These are phyloP conservation scores for Tuber brumale DNA, from an alignment of 495 filamentous ascomycete species.

Conservation along the genomic window DNA sequence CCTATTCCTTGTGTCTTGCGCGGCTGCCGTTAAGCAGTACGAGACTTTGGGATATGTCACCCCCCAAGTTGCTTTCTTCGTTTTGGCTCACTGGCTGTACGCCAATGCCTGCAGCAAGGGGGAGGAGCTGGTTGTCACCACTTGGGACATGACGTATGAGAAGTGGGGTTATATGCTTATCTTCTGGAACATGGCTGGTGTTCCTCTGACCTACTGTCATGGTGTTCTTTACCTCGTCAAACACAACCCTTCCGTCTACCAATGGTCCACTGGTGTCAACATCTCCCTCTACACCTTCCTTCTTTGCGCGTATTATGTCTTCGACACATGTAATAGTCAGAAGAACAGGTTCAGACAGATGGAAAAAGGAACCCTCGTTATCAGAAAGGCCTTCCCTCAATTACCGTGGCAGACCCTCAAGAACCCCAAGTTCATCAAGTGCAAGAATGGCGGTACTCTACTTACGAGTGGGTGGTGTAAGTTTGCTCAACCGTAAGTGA, in stretches of 20 bases:
- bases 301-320: slow-evolving; percentile 68
- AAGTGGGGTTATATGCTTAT: slow-evolving; percentile 99
- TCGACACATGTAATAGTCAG: slow-evolving; percentile 68
- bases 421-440: slow-evolving; percentile 81
- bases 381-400: slow-evolving; percentile 84
- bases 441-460: slow-evolving; percentile 69
- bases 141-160: slow-evolving; percentile 99
- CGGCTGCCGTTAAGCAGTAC: slow-evolving; percentile 77
- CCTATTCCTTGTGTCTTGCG: slow-evolving; percentile 69
- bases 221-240: slow-evolving; percentile 90
- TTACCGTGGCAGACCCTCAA: slow-evolving; percentile 80
- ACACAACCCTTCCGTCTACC: slow-evolving; percentile 75
- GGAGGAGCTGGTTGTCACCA: slow-evolving; percentile 87
- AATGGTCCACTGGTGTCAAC: slow-evolving; percentile 52
- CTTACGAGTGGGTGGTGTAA: slow-evolving; percentile 80
- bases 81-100: slow-evolving; percentile 93
- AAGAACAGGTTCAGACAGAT: slow-evolving; percentile 87
- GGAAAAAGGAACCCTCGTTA: slow-evolving; percentile 65
- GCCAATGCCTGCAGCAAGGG: slow-evolving; percentile 95
- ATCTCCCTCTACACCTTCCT: slow-evolving; percentile 53
- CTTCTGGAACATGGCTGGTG: slow-evolving; percentile 98
- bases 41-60: slow-evolving; percentile 86
- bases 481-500: slow-evolving; percentile 1
- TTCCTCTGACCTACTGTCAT: slow-evolving; percentile 94
- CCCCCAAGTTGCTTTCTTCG: slow-evolving; percentile 76